Conservation (phyloP, 176 grass and related monocot genomes). For the Oryza nivara region DNA sequence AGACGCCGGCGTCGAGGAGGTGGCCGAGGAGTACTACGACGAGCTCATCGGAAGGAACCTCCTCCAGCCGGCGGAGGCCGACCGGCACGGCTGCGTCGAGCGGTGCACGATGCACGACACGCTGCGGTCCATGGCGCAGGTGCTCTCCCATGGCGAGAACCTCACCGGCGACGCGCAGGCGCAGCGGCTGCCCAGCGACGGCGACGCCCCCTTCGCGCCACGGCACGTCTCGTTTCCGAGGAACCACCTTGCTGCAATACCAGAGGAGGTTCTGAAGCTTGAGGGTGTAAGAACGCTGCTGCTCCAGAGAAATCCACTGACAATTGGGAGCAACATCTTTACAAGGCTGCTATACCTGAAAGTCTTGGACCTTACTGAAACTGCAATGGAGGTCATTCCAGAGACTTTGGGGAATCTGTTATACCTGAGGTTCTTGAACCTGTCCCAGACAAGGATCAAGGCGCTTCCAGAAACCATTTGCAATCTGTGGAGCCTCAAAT, state of each 20-base stretch:
- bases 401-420: slow-evolving; percentile 55
- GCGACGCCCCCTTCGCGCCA: slow-evolving; percentile 11
- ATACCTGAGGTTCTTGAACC: slow-evolving; percentile 71
- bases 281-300: slow-evolving; percentile 62
- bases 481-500: slow-evolving; percentile 60
- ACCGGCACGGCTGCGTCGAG: not conserved
- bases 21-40: slow-evolving; percentile 63
- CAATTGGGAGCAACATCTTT: slow-evolving; percentile 42
- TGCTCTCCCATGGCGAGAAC: slow-evolving; percentile 50
- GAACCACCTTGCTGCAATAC: slow-evolving; percentile 43
- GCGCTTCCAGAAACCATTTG: slow-evolving; percentile 57
- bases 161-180: slow-evolving; percentile 35
- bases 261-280: slow-evolving; percentile 46
- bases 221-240: slow-evolving; percentile 44
- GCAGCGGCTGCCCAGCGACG: slow-evolving; percentile 4
- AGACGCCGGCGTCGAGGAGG: slow-evolving; percentile 41
- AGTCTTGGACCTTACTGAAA: slow-evolving; percentile 69
- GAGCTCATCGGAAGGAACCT: slow-evolving; percentile 71
- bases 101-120: slow-evolving; percentile 61
- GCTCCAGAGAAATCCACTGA: slow-evolving; percentile 64
- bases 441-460: slow-evolving; percentile 66
- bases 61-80: slow-evolving; percentile 42
- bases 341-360: slow-evolving; percentile 46
- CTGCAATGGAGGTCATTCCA: slow-evolving; percentile 55
- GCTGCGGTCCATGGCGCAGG: slow-evolving; percentile 55